phyloP scores from a whole-genome alignment of 805 yeast genomes.

The Metschnikowia dekortorum region DNA sequence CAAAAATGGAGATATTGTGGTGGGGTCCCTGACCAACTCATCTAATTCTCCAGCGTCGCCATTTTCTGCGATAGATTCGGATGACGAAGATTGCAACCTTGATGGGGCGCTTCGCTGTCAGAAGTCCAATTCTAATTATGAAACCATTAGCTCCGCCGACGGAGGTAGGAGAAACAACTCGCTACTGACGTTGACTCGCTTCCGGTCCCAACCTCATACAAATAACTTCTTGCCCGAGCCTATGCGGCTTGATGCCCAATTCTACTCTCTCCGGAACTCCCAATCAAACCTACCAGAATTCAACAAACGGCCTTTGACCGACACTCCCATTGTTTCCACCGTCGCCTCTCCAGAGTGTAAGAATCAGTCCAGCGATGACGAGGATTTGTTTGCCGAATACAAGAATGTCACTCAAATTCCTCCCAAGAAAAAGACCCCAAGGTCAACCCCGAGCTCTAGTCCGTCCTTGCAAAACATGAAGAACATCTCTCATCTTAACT shows the following conservation, averaged over 20 bases:
- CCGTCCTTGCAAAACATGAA: conserved; percentile 22
- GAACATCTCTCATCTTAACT: conserved; percentile 38
- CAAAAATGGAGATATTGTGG: conserved; percentile 14
- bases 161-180: conserved; percentile 1
- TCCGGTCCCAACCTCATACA: conserved; percentile 16
- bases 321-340: conserved; percentile 63
- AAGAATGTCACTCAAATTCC: conserved; percentile 7
- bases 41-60: conserved; percentile 10
- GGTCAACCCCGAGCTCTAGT: not conserved
- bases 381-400: conserved; percentile 12
- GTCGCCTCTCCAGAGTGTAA: conserved; percentile 49
- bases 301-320: conserved; percentile 68
- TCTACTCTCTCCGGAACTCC: conserved; percentile 11
- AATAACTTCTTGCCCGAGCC: conserved; percentile 13
- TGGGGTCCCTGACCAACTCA: conserved; percentile 13
- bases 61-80: conserved; percentile 12
- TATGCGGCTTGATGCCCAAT: conserved; percentile 11
- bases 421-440: conserved; percentile 1
- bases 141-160: not conserved
- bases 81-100: conserved; percentile 9
- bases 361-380: conserved; percentile 29
- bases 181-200: conserved; percentile 12
- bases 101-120: conserved; percentile 1
- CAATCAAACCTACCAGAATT: conserved; percentile 46
- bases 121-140: not conserved